Conservation (phyloP, 495 filamentous ascomycete genomes). For the Lophiostoma macrostomum region DNA sequence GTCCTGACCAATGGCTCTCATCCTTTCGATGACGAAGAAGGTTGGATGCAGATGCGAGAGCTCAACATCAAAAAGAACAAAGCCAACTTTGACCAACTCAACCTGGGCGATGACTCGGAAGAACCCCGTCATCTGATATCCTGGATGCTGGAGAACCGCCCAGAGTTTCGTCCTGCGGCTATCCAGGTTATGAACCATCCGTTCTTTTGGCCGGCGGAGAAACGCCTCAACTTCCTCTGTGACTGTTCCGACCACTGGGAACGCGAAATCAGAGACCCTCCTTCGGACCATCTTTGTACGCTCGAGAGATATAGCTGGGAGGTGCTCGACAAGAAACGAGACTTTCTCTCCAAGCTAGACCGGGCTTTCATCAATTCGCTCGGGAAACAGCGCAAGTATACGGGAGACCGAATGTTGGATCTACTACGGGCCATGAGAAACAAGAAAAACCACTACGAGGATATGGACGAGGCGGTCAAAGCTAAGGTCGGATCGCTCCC, state of each 20-base stretch:
- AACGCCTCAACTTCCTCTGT: conserved; percentile 84
- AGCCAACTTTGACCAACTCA: conserved; percentile 68
- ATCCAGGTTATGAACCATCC: conserved; percentile 79
- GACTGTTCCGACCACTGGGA: conserved; percentile 95
- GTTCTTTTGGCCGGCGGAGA: conserved; percentile 91
- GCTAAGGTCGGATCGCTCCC: conserved; percentile 56
- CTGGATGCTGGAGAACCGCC: conserved; percentile 72
- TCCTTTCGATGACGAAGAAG: conserved; percentile 88
- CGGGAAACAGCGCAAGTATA: conserved; percentile 95
- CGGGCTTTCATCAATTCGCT: conserved; percentile 78
- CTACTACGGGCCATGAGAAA: conserved; percentile 88
- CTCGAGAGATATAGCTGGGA: conserved; percentile 57
- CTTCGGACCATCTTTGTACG: conserved; percentile 59
- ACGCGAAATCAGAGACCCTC: conserved; percentile 77
- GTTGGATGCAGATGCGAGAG: conserved; percentile 78
- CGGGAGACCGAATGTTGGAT: conserved; percentile 76
- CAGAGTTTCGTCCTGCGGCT: conserved; percentile 68
- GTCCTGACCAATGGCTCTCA: conserved; percentile 88
- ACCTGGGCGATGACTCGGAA: conserved; percentile 74
- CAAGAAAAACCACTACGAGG: conserved; percentile 58
- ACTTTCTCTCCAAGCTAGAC: conserved; percentile 77
- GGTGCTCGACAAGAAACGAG: conserved; percentile 52
- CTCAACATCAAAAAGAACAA: conserved; percentile 90
- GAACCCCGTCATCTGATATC: conserved; percentile 83
- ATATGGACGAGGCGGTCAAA: conserved; percentile 45